Percentiles rank a stretch among this genome's conserved stretches.
These are phyloP conservation scores for Camellia japonica DNA, from an alignment of 148 eudicot genomes.

Conservation along the genomic window DNA sequence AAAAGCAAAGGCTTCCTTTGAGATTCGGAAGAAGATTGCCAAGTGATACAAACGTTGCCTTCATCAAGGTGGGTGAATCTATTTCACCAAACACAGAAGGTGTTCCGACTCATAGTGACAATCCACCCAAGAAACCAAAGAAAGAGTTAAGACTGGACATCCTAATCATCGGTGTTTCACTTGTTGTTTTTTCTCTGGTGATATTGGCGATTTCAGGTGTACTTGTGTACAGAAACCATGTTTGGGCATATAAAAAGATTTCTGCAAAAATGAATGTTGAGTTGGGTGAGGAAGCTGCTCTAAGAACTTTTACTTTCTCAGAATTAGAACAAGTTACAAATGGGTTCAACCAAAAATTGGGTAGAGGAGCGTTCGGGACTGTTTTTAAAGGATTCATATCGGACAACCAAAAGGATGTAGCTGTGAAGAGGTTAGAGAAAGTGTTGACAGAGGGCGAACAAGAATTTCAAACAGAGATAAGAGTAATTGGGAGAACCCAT, in stretches of 20 bases:
- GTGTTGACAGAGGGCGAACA: background rate
- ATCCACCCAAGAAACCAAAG: background rate
- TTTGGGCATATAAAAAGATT: conserved; percentile 5
- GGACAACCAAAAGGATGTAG: background rate
- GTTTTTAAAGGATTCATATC: conserved; percentile 7
- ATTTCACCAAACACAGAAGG: background rate
- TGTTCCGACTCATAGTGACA: background rate
- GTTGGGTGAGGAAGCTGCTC: conserved; percentile 9
- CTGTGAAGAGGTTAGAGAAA: conserved; percentile 14
- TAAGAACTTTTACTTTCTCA: background rate
- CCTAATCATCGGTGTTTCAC: background rate
- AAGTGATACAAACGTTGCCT: background rate
- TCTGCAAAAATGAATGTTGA: background rate
- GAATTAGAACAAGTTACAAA: conserved; percentile 12
- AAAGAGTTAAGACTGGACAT: no score
- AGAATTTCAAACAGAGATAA: conserved; percentile 14
- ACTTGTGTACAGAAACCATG: background rate
- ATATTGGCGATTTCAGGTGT: background rate
- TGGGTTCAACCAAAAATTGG: conserved; percentile 14
- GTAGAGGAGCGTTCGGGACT: conserved; percentile 5
- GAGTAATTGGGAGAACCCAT: conserved; percentile 11
- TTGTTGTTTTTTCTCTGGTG: background rate
- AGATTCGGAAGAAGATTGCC: background rate
- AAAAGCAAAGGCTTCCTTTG: no score
- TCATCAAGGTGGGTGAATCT: conserved; percentile 8